These are phyloP conservation scores for Sporisorium graminicola DNA, from an alignment of 1,284 basidiomycete genomes.

Conservation along the genomic window DNA sequence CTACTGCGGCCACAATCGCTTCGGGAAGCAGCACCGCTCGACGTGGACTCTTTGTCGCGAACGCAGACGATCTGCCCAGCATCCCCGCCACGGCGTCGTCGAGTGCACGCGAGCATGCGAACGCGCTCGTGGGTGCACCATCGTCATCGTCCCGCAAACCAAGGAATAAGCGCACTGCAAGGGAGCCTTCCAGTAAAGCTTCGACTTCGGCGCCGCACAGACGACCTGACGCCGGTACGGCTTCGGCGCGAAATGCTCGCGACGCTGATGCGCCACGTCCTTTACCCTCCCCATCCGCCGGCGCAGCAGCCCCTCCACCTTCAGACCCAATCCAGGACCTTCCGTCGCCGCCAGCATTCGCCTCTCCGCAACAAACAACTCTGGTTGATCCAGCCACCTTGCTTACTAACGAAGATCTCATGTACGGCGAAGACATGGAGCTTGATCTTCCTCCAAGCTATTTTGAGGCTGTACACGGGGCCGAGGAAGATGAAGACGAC, in stretches of 20 bases:
- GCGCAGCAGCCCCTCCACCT: not conserved
- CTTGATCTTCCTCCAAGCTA: constrained; percentile 64
- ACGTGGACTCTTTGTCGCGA: constrained; percentile 20
- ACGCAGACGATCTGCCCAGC: constrained; percentile 20
- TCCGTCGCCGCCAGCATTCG: not conserved
- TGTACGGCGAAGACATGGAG: constrained; percentile 49
- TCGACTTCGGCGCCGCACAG: not conserved
- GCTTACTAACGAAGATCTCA: constrained; percentile 28
- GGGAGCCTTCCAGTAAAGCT: not conserved
- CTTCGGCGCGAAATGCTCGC: not conserved
- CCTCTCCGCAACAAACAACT: constrained; percentile 4
- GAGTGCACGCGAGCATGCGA: constrained; percentile 25
- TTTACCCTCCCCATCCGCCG: constrained; percentile 2
- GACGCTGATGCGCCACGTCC: constrained; percentile 1
- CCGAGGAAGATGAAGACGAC: constrained; percentile 28
- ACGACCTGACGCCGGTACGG: not conserved
- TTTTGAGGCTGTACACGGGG: constrained; percentile 57
- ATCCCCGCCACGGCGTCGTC: constrained; percentile 20
- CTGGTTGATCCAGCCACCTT: constrained; percentile 3
- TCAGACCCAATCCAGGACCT: not conserved
- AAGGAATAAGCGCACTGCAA: constrained; percentile 10
- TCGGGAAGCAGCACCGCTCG: constrained; percentile 9
- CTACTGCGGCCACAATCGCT: not conserved
- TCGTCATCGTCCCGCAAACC: constrained; percentile 2
- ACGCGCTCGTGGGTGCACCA: constrained; percentile 16